phyloP scores from a whole-genome alignment of 169 alveolate species.

The Ichthyophthirius multifiliis region DNA sequence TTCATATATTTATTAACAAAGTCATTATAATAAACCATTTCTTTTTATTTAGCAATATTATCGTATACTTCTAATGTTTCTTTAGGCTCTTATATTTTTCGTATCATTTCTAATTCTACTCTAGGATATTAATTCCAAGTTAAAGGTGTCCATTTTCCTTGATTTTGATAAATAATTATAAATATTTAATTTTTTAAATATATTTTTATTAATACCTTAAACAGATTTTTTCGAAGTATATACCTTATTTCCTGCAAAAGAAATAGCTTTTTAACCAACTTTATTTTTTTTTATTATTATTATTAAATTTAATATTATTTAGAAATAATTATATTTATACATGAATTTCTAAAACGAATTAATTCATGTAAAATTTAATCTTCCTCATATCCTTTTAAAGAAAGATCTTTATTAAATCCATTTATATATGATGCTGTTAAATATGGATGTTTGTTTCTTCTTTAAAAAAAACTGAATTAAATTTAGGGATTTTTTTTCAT shows the following conservation, averaged over 20 bases:
- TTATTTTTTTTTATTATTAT: background rate
- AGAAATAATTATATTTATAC: background rate
- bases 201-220: background rate
- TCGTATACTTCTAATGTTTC: background rate
- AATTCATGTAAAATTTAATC: background rate
- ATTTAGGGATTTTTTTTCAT: conserved; percentile 1
- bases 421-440: background rate
- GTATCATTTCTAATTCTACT: background rate
- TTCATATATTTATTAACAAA: background rate
- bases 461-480: background rate
- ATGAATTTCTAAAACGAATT: background rate
- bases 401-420: background rate
- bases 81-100: background rate
- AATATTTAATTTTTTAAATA: background rate
- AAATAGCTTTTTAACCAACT: background rate
- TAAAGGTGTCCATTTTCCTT: conserved; percentile 8
- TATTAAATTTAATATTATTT: background rate
- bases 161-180: background rate
- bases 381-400: background rate
- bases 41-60: background rate
- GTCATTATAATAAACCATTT: background rate
- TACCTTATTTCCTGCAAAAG: background rate
- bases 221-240: background rate
- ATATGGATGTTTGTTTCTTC: conserved; percentile 5
- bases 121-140: background rate